Evolutionary conservation across 768 basidiomycete genomes (phyloP), one percentile per base, ranked within the genome.

Genomic region (Pulveroboletus frians): DNA sequence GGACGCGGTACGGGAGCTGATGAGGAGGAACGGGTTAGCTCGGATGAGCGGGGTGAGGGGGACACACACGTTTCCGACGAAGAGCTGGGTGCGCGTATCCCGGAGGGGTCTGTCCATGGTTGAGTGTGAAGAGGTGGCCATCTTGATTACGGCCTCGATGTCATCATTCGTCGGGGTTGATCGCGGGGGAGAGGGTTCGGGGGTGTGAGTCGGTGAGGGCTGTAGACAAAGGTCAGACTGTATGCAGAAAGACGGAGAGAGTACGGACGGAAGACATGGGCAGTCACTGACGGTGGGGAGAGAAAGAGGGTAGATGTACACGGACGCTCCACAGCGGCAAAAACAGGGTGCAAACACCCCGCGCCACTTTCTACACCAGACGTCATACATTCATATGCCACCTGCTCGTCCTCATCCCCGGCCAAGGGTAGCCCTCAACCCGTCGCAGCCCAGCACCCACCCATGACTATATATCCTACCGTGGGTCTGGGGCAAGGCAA

Each of bases 31-130:
- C 47, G 23, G 27, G 40, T 23, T 14, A 32, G 1, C 7, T 38
- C 27, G 32, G 20, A 15, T 5, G 42, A 31, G 49, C 43, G 36
- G 47, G 35, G 39, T 14, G 35, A 9, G 20, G 34, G 51, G 17
- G 29, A 15, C 6, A 73, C 86, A 53, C 69, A 94, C 92, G 69
- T 99, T 99, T 54, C 92, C 93, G 21, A 98, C 89, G 61, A 95
- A 98, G 7, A 99, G 77, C 71, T 97, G 94, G 0, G 94, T 93
- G 46, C 95, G 78, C 4, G 92, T 95, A 67, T 99, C 95, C 47
- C 81, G 79, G 34, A 78, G 71, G 0, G 80, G 64, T 46, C 78
- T 69, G 56, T 82, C 80, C 18, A 71, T 59, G 2, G 79, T 65
- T 3, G 77, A 65, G n/a, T 78, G 73, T 6, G 81, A 73, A 7